Base-by-base conservation (phyloP, 192 early-diverging fungal species). In the Glomus cerebriforme region DNA sequence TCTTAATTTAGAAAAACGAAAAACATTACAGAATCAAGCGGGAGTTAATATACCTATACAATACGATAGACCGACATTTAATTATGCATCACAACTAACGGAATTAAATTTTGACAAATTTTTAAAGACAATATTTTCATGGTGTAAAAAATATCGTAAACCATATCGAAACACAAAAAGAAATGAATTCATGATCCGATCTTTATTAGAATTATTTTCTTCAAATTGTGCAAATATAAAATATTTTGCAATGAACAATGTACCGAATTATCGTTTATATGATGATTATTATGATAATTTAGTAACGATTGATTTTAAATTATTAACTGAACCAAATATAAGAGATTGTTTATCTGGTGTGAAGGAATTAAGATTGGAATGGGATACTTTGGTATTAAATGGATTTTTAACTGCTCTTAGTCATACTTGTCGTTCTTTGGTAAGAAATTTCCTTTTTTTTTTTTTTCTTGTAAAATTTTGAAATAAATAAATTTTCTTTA, bases 91-190 rank as follows among this genome's bases (percentile, higher is more conserved):
- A 29, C 49, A 47, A 49, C 26, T 71, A 27, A 49, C 3, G 43
- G 69, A 71, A 71, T 47, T 71, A 45, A 71, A 71, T 71, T 71
- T 71, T 45, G 69, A 71, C 22, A 71, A 71, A 71, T 71, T 71
- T 5, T 17, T 71, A 12, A 71, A 71, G 49, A 29, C 39, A 12
- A 29, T 71, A 47, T 71, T 71, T 47, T 39, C 10, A 45, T 71
- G 69, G 69, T 27, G 43, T 71, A 15, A 71, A 10, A 71, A 47
- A 47, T 39, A 68, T 68, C 66, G 66, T 2, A 54, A 54, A 54
- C 49, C 49, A 0, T 54, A 54, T 54, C 49, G 49, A 54, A 19
- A 5, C 0, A 19, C 49, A 22, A 54, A 19, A 54, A 54, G 49
- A 19, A 54, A 68, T 68, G 69, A 71, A 47, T 6, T 43, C 0